Evolutionary conservation across 345 rosid genomes (phyloP), one percentile per base, ranked within the genome.

Genomic region (Gossypium anomalum): DNA sequence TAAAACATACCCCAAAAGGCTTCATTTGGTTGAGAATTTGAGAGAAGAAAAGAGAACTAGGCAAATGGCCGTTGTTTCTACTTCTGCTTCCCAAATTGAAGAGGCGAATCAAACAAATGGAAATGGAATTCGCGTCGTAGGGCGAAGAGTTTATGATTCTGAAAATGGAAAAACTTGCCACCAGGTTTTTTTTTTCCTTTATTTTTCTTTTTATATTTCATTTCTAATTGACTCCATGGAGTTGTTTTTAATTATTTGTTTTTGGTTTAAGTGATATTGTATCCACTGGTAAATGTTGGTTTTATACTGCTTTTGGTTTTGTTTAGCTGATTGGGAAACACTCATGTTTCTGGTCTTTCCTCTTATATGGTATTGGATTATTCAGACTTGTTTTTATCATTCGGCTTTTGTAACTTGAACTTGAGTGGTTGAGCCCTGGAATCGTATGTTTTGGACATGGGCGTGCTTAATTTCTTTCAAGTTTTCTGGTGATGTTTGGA

Each of bases 111-210:
- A 79, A 70, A 52, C 84, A 22, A 86, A 78, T 10, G 70, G 72
- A 72, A 86, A 87, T 27, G 88, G 87, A 27, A 80, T 89, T 77
- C 86, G 90, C 2, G 82, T 89, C 44, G 41, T 82, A 4, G 82
- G 83, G 2, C 80, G 87, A 53, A 80, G 87, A 67, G 83, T 86
- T 51, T 87, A 86, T 23, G 90, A 90, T 79, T 82, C 93, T 13
- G 78, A 80, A 20, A 83, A 84, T 16, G 91, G 95, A n/a, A 90
- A 86, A 77, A 87, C 87, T 7, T 91, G 97, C 78, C 97, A 93
- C 65, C 95, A 91, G 87, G 98, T 92, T 55, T 38, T 8, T 10
- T 10, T 1, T 45, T 10, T 64, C 25, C 41, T 4, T 17, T 14
- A 2, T 17, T 68, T 38, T 27, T 14, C 9, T 13, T 23, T 38